Conservation (phyloP, 192 early-diverging fungal genomes). For the Thoreauomyces humboldtii region DNA sequence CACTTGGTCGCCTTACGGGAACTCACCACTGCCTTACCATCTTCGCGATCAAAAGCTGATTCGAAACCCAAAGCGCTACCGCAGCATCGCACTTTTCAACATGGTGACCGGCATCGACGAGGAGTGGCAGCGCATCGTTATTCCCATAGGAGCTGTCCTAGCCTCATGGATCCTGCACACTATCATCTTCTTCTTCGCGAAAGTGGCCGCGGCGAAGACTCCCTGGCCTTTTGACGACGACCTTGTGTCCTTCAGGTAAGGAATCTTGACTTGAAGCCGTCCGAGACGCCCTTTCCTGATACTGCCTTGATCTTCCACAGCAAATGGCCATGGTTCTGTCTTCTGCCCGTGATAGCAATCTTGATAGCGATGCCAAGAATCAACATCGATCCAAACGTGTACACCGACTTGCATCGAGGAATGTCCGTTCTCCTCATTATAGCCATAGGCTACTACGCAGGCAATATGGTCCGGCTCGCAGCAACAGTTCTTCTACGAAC, state of each 20-base stretch:
- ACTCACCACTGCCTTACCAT: no score
- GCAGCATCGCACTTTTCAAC: no score
- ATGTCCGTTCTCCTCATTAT: conserved; percentile 21
- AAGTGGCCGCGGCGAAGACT: conserved; percentile 19
- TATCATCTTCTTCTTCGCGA: conserved; percentile 3
- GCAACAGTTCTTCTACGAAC: conserved; percentile 9
- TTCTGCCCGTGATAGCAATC: conserved; percentile 26
- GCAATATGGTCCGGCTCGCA: conserved; percentile 18
- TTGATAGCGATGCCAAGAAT: conserved; percentile 10
- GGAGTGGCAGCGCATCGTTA: conserved; percentile 13
- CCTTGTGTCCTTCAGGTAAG: conserved; percentile 11
- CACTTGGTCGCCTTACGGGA: no score
- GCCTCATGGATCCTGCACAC: conserved; percentile 21
- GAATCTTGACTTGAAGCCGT: neutral
- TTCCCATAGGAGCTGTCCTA: conserved; percentile 21
- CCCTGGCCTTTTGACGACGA: conserved; percentile 31
- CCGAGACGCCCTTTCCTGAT: neutral
- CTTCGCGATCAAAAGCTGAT: no score
- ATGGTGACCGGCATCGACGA: neutral
- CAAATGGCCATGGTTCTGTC: conserved; percentile 17
- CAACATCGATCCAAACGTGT: neutral
- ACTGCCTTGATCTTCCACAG: neutral
- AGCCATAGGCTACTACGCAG: conserved; percentile 6
- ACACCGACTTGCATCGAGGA: conserved; percentile 5
- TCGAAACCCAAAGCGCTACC: no score